phyloP scores from a whole-genome alignment of 164 flowering plant genomes.

The Vitis vinifera region ASM3070453v1 NC_081818.1:9053501-9054000 shows the following conservation, averaged over 20 bases:
- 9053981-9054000: slow-evolving; percentile 44
- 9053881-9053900: slow-evolving; percentile 82
- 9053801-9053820: slow-evolving; percentile 66
- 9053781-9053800: slow-evolving; percentile 72
- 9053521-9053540: slow-evolving; percentile 67
- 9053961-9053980: slow-evolving; percentile 41
- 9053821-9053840: slow-evolving; percentile 86
- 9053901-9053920: slow-evolving; percentile 81
- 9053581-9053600: slow-evolving; percentile 55
- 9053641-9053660: slow-evolving; percentile 59
- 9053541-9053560: slow-evolving; percentile 53
- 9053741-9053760: slow-evolving; percentile 88
- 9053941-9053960: slow-evolving; percentile 63
- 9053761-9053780: slow-evolving; percentile 62
- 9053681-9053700: slow-evolving; percentile 78
- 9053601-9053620: slow-evolving; percentile 71
- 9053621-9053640: slow-evolving; percentile 92
- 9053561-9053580: slow-evolving; percentile 59
- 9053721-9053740: slow-evolving; percentile 78
- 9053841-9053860: slow-evolving; percentile 79
- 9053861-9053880: slow-evolving; percentile 71
- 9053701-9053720: slow-evolving; percentile 82
- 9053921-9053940: slow-evolving; percentile 65
- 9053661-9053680: slow-evolving; percentile 73
- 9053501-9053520: slow-evolving; percentile 54